A percentile compares a stretch with the other conserved stretches of the same genome.
Evolutionary conservation across 345 rosid genomes (phyloP).

Genomic region (Eucalyptus globulus): DNA sequence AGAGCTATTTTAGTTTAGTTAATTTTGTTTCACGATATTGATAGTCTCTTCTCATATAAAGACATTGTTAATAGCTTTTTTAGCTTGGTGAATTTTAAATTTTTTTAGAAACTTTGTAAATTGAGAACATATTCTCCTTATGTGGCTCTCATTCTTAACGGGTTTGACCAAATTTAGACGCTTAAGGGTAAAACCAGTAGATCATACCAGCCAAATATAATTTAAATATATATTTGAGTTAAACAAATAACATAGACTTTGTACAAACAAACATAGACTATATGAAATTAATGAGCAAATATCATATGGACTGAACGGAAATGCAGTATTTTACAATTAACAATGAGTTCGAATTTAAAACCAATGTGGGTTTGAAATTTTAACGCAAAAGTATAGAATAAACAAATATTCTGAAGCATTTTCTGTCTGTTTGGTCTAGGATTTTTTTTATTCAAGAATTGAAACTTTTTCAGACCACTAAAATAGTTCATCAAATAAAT

Average conservation of each 20-base stretch:
- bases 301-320: fast-evolving
- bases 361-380: background rate
- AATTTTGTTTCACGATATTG: background rate
- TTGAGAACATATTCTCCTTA: background rate
- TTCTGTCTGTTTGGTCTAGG: too few relatives aligned
- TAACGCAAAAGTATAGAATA: background rate
- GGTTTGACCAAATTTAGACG: background rate
- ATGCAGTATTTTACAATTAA: background rate
- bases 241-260: background rate
- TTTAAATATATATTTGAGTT: background rate
- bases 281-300: background rate
- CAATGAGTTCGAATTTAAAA: background rate
- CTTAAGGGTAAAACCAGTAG: background rate
- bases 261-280: background rate
- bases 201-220: background rate
- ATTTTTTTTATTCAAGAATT: too few relatives aligned
- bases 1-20: background rate
- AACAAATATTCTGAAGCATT: background rate
- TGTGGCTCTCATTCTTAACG: background rate
- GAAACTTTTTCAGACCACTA: too few relatives aligned
- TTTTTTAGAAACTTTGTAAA: background rate
- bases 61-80: background rate
- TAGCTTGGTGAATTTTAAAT: fast-evolving
- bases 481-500: too few relatives aligned
- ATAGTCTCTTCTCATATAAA: background rate